phyloP scores from a whole-genome alignment of 208 protist species.

The Novymonas esmeraldas region DNA sequence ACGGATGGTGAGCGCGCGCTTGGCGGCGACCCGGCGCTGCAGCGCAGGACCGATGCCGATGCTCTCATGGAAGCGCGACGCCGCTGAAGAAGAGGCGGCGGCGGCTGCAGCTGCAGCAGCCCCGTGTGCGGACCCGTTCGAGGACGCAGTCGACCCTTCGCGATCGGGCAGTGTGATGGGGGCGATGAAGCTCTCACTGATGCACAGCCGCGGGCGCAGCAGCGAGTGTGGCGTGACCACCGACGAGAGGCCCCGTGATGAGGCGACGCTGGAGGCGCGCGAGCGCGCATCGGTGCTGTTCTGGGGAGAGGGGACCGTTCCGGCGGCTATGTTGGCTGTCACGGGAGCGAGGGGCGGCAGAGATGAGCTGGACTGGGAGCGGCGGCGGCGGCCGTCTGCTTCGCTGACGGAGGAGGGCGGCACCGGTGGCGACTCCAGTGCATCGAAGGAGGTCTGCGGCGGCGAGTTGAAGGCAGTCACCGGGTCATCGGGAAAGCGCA shows the following conservation, averaged over 20 bases:
- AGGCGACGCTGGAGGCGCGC: not conserved
- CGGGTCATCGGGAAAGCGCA: constrained; percentile 14
- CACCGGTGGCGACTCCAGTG: not conserved
- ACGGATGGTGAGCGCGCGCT: constrained; percentile 13
- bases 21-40: constrained; percentile 10
- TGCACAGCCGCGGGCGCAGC: constrained; percentile 21
- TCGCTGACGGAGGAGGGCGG: not conserved
- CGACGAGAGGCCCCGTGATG: constrained; percentile 5
- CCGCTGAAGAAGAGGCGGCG: constrained; percentile 1
- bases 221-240: constrained; percentile 29
- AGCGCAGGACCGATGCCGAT: constrained; percentile 18
- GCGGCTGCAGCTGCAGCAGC: too few relatives aligned
- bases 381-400: not conserved
- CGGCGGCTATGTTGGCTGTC: not conserved
- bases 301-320: not conserved
- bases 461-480: constrained; percentile 1
- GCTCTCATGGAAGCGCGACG: constrained; percentile 25
- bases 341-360: constrained; percentile 9
- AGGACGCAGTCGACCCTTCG: constrained; percentile 9
- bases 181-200: constrained; percentile 32
- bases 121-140: not conserved
- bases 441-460: not conserved
- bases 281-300: constrained; percentile 5
- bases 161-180: constrained; percentile 24
- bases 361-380: not conserved